Evolutionary conservation across 2,329 filamentous ascomycete species (phyloP).

Genomic region (Trichoderma simmonsii): DNA sequence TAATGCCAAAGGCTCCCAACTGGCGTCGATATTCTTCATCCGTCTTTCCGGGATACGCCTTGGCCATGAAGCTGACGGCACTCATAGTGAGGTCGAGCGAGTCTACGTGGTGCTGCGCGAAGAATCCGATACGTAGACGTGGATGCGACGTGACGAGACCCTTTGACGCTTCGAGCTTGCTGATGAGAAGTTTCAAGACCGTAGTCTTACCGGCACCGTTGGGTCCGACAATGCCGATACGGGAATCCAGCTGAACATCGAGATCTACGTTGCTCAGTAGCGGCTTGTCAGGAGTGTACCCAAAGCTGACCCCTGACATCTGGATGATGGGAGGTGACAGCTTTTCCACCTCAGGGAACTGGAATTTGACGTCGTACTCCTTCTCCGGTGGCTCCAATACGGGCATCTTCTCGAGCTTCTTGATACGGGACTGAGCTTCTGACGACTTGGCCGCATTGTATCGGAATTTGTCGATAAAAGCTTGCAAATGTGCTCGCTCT

Average conservation of each 20-base stretch:
- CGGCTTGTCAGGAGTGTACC: slow-evolving; percentile 75
- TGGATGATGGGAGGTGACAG: slow-evolving; percentile 96
- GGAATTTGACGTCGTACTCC: slow-evolving; percentile 95
- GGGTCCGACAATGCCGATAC: slow-evolving; percentile 97
- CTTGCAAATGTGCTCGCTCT: slow-evolving; percentile 86
- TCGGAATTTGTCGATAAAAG: slow-evolving; percentile 99
- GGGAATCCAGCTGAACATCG: slow-evolving; percentile 95
- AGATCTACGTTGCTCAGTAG: slow-evolving; percentile 85
- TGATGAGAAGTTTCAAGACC: slow-evolving; percentile 94
- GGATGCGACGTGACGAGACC: slow-evolving; percentile 88
- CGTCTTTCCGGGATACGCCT: slow-evolving; percentile 81
- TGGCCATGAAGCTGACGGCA: slow-evolving; percentile 94
- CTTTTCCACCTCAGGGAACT: slow-evolving; percentile 96
- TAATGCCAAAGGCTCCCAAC: slow-evolving; percentile 84
- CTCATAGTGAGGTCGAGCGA: slow-evolving; percentile 85
- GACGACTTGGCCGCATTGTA: slow-evolving; percentile 99
- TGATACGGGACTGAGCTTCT: slow-evolving; percentile 97
- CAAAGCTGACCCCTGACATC: slow-evolving; percentile 90
- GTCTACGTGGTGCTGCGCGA: slow-evolving; percentile 97
- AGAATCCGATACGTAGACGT: slow-evolving; percentile 88
- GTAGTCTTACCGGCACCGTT: slow-evolving; percentile 99
- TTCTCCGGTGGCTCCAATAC: slow-evolving; percentile 84
- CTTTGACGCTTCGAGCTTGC: slow-evolving; percentile 70
- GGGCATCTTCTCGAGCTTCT: slow-evolving; percentile 97
- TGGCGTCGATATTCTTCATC: slow-evolving; percentile 97